Conservation (phyloP, 2,329 filamentous ascomycete species). For the Alternaria gaisen region DNA sequence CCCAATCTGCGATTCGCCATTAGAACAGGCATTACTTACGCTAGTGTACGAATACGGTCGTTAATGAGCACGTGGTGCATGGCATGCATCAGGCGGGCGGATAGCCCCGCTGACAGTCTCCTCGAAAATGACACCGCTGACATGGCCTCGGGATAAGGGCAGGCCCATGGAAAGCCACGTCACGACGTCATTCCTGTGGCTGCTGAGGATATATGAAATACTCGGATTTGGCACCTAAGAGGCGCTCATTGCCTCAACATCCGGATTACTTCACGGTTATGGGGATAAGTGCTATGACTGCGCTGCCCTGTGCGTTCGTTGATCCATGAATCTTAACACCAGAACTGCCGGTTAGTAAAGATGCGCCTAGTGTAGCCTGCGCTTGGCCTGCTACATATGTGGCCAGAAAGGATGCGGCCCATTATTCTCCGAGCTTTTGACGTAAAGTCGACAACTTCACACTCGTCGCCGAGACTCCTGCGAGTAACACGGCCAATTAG, state of each 20-base stretch:
- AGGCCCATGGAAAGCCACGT: conserved; percentile 2
- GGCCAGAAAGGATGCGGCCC: background rate
- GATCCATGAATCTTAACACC: background rate
- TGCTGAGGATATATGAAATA: background rate
- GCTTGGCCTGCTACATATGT: conserved; percentile 3
- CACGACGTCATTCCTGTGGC: conserved; percentile 4
- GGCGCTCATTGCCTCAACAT: background rate
- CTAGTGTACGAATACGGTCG: conserved; percentile 3
- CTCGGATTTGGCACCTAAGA: background rate
- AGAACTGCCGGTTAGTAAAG: background rate
- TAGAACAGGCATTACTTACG: conserved; percentile 1
- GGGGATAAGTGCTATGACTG: background rate
- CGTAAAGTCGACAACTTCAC: background rate
- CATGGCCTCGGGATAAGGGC: conserved; percentile 17
- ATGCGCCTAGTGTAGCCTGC: conserved; percentile 3
- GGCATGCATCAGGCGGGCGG: conserved; percentile 14
- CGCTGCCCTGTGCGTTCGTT: conserved; percentile 7
- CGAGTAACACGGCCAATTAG: background rate
- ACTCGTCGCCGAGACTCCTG: background rate
- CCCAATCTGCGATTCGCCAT: conserved; percentile 1
- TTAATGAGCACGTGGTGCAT: conserved; percentile 15
- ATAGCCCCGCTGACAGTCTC: conserved; percentile 19
- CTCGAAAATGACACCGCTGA: conserved; percentile 18
- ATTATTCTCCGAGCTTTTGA: conserved; percentile 2
- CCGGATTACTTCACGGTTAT: background rate